Conservation (phyloP, 345 rosid species). For the Toxicodendron radicans region DNA sequence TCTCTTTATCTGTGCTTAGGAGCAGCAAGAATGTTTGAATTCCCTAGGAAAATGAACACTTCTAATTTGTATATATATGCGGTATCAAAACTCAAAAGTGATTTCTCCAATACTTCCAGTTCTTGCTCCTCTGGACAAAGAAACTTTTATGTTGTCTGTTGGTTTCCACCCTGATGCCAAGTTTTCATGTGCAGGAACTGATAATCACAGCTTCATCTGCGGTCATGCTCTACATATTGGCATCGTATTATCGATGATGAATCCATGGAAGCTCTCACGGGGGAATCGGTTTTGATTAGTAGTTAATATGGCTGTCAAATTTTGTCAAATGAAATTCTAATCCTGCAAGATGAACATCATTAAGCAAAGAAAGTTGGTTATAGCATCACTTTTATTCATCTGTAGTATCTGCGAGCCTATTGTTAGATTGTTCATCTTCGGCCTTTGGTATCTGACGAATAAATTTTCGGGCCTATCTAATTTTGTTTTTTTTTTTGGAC, state of each 20-base stretch:
- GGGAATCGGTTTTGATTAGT: not conserved
- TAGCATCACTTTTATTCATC: not conserved
- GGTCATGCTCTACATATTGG: slow-evolving; percentile 48
- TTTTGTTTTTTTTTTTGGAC: too few relatives aligned
- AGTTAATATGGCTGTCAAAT: slow-evolving; percentile 19
- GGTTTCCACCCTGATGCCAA: slow-evolving; percentile 6
- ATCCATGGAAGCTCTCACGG: not conserved
- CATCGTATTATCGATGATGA: slow-evolving; percentile 47
- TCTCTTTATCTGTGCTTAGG: not conserved
- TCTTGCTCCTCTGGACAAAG: not conserved
- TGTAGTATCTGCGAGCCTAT: not conserved
- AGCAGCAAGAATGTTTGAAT: not conserved
- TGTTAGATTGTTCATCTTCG: not conserved
- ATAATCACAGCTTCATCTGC: slow-evolving; percentile 57
- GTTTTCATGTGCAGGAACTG: slow-evolving; percentile 51
- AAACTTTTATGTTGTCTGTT: not conserved
- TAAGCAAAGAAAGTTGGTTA: not conserved
- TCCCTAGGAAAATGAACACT: not conserved
- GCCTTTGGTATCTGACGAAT: not conserved
- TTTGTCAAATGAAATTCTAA: slow-evolving; percentile 15
- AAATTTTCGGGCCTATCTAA: not conserved
- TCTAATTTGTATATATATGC: not conserved
- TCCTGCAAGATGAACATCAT: slow-evolving; percentile 7
- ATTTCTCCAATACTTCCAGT: not conserved
- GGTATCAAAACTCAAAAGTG: not conserved